Conservation (phyloP, 768 basidiomycete genomes). For the Hortiboletus flavorubellus region DNA sequence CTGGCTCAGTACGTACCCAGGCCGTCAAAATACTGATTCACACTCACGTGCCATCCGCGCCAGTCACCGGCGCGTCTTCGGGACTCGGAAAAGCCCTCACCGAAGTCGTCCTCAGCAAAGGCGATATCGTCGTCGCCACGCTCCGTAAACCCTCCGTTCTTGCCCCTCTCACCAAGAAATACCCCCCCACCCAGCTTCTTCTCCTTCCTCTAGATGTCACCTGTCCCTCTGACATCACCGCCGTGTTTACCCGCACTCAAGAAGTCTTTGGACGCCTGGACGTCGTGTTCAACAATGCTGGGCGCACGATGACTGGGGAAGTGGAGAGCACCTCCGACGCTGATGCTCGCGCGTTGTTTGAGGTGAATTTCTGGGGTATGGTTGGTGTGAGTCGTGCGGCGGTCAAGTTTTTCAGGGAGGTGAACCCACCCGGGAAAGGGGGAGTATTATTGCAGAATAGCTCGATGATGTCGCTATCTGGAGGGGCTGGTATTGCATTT, state of each 20-base stretch:
- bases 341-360: constrained; percentile 32
- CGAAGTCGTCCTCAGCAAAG: constrained; percentile 30
- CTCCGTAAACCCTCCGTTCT: constrained; percentile 36
- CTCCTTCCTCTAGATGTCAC: constrained; percentile 39
- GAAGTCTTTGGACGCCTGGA: constrained; percentile 37
- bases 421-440: constrained; percentile 18
- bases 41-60: neutral
- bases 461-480: neutral
- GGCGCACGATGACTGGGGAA: constrained; percentile 26
- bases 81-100: constrained; percentile 36
- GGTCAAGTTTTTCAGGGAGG: constrained; percentile 31
- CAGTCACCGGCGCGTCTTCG: constrained; percentile 31
- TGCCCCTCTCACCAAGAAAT: constrained; percentile 20
- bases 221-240: constrained; percentile 24
- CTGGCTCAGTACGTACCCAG: constrained; percentile 1
- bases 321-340: constrained; percentile 32
- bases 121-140: constrained; percentile 40
- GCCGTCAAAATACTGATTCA: neutral
- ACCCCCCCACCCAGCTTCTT: constrained; percentile 28
- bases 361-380: constrained; percentile 28
- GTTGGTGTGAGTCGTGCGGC: constrained; percentile 21
- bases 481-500: neutral
- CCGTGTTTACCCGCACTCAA: constrained; percentile 32
- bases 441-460: constrained; percentile 7
- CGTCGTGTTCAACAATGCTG: constrained; percentile 44